phyloP scores from a whole-genome alignment of 768 basidiomycete species.

The Rhodosporidiobolus sp. region DNA sequence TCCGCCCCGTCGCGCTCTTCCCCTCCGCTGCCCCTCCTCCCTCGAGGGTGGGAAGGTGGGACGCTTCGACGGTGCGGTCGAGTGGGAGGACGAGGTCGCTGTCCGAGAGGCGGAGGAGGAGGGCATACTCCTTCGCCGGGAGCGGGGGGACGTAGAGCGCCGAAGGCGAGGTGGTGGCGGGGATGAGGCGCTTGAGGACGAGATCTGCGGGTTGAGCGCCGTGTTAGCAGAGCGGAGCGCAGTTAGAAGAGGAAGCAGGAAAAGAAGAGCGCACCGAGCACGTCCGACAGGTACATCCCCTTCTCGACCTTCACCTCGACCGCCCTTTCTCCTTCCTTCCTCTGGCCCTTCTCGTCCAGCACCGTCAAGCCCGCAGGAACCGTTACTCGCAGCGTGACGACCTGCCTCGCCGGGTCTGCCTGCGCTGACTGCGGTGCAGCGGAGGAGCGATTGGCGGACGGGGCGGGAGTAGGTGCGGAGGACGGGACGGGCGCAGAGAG shows the following conservation, averaged over 20 bases:
- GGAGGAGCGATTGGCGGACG: not conserved
- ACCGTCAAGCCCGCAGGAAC: not conserved
- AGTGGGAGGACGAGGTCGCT: conserved; percentile 77
- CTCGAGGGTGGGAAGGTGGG: no score
- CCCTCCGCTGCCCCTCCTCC: not conserved
- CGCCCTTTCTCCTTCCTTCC: conserved; percentile 1
- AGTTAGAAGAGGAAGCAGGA: not conserved
- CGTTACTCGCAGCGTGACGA: conserved; percentile 12
- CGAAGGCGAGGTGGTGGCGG: conserved; percentile 56
- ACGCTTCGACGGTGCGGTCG: conserved; percentile 86
- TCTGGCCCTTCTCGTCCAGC: not conserved
- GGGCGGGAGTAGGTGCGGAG: not conserved
- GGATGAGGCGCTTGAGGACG: conserved; percentile 47
- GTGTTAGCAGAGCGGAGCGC: no score
- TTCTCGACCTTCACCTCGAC: conserved; percentile 53
- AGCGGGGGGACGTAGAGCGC: conserved; percentile 39
- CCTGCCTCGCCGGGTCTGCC: conserved; percentile 6
- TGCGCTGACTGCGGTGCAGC: not conserved
- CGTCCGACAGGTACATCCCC: conserved; percentile 59
- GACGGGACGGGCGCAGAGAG: conserved; percentile 45
- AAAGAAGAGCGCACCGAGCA: conserved; percentile 28
- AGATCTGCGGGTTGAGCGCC: conserved; percentile 8
- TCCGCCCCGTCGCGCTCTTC: not conserved
- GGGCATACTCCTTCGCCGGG: conserved; percentile 73
- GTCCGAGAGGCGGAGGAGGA: conserved; percentile 61